Conservation (phyloP, 164 flowering plant genomes). For the Dillenia turbinata region DNA sequence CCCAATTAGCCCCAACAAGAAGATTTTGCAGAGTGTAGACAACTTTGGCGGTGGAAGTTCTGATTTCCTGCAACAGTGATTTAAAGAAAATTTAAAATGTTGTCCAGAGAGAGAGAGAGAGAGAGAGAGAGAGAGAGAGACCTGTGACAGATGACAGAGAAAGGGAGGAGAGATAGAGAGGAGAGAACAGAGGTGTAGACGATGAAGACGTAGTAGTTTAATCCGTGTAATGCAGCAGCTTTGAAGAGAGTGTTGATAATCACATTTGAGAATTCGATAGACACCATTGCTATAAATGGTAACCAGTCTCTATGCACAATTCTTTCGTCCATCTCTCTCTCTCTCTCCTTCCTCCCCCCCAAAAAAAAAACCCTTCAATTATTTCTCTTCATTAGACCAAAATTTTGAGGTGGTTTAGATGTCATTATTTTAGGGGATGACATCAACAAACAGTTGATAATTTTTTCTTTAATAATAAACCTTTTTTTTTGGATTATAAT, state of each 20-base stretch:
- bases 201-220: conserved; percentile 28
- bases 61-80: too few relatives aligned
- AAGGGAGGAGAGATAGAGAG: conserved; percentile 34
- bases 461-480: too few relatives aligned
- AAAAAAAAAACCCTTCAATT: too few relatives aligned
- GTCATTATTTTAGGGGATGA: too few relatives aligned
- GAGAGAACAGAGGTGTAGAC: conserved; percentile 34
- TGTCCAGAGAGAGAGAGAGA: neutral
- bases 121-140: neutral
- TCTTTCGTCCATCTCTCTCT: too few relatives aligned
- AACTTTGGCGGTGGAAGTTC: conserved; percentile 7
- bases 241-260: conserved; percentile 43
- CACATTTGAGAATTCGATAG: conserved; percentile 39
- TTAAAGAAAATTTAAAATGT: too few relatives aligned
- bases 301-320: neutral
- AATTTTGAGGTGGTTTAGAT: too few relatives aligned
- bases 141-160: conserved; percentile 18
- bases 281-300: conserved; percentile 34
- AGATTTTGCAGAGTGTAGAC: conserved; percentile 11
- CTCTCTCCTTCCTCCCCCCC: too few relatives aligned
- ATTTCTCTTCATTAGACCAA: too few relatives aligned
- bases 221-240: conserved; percentile 37
- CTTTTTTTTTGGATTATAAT: too few relatives aligned
- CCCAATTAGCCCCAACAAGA: conserved; percentile 25
- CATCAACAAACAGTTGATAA: too few relatives aligned